phyloP scores from a whole-genome alignment of 2,329 filamentous ascomycete genomes.

The Aquanectria penicillioides region DNA sequence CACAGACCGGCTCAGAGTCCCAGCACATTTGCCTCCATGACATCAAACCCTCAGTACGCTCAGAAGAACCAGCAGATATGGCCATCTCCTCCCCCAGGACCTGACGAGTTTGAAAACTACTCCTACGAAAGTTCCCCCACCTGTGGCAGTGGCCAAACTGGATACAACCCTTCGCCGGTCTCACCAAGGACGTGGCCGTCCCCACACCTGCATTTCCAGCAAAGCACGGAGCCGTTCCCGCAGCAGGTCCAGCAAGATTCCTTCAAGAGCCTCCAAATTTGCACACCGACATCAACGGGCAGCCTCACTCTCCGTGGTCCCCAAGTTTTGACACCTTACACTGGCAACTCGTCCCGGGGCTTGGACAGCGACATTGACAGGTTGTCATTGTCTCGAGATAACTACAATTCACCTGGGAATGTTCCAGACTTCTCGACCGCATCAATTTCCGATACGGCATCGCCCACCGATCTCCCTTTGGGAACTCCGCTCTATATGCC shows the following conservation, averaged over 20 bases:
- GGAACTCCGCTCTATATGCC: constrained; percentile 27
- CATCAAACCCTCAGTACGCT: constrained; percentile 36
- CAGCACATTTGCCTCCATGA: constrained; percentile 35
- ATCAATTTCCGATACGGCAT: constrained; percentile 31
- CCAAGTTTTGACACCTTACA: constrained; percentile 33
- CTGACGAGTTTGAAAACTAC: constrained; percentile 51
- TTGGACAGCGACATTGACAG: constrained; percentile 33
- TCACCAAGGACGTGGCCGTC: constrained; percentile 50
- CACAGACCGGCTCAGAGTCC: constrained; percentile 27
- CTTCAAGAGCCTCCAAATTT: constrained; percentile 32
- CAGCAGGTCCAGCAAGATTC: constrained; percentile 34
- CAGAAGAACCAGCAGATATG: constrained; percentile 40
- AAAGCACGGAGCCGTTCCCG: constrained; percentile 30
- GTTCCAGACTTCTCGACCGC: constrained; percentile 27
- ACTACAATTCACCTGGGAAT: constrained; percentile 24
- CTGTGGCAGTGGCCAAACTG: constrained; percentile 34
- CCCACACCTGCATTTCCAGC: constrained; percentile 36
- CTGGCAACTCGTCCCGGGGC: constrained; percentile 24
- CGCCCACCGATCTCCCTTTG: constrained; percentile 30
- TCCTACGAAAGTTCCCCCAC: constrained; percentile 48
- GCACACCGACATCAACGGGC: constrained; percentile 40
- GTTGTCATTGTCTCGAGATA: constrained; percentile 19
- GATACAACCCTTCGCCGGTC: constrained; percentile 43
- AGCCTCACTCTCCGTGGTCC: constrained; percentile 28
- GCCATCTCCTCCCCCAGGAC: constrained; percentile 50